Percentiles rank a stretch among this genome's conserved stretches.
These are phyloP conservation scores for Inonotus hispidus DNA, from an alignment of 1,284 basidiomycete genomes.

Conservation along the genomic window DNA sequence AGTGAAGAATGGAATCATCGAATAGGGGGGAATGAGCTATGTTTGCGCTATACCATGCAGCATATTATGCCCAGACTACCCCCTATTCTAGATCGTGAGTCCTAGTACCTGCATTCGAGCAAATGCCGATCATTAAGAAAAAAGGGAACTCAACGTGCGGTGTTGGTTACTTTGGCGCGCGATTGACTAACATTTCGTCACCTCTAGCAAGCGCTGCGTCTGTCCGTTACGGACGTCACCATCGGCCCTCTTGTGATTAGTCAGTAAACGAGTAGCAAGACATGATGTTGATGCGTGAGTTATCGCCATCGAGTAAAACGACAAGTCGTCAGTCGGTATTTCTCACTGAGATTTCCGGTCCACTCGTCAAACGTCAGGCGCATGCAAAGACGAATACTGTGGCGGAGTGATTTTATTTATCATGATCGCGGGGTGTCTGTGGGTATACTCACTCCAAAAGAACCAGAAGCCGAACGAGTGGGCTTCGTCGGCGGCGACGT, in stretches of 20 bases:
- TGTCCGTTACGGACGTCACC: not conserved
- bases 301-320: not conserved
- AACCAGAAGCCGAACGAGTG: too few species aligned
- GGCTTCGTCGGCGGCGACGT: too few species aligned
- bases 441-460: too few species aligned
- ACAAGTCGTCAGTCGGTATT: not conserved
- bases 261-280: too few species aligned
- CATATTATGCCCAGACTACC: not conserved
- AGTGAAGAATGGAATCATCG: not conserved
- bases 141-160: not conserved
- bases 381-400: too few species aligned
- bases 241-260: too few species aligned
- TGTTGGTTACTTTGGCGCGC: not conserved
- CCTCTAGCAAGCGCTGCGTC: not conserved
- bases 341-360: too few species aligned
- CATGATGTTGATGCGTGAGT: too few species aligned
- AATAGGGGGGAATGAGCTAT: not conserved
- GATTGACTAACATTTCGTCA: not conserved
- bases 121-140: not conserved
- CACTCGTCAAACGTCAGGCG: too few species aligned
- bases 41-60: not conserved
- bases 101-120: not conserved
- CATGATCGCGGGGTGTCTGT: too few species aligned
- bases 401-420: too few species aligned
- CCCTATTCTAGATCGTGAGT: not conserved